These are phyloP conservation scores for Micractinium conductrix DNA, from an alignment of 139 green algal genomes.

Conservation along the genomic window DNA sequence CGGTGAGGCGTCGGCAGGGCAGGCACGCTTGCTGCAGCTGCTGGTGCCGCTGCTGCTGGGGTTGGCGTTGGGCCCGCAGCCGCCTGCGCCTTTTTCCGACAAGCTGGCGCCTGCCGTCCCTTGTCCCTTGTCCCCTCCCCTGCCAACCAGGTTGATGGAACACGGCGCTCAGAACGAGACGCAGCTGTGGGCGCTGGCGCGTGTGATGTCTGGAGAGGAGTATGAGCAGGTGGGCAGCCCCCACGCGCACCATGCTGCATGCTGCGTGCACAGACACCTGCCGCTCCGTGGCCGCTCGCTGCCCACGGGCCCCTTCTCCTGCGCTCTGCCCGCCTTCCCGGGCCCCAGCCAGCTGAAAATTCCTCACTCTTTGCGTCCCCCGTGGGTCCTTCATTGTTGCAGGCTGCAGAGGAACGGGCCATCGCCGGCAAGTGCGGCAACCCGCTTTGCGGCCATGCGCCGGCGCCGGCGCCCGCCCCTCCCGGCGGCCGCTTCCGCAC, in stretches of 20 bases:
- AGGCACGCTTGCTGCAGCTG: too few relatives aligned
- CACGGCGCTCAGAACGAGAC: not conserved
- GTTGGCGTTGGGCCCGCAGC: too few relatives aligned
- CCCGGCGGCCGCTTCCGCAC: not conserved
- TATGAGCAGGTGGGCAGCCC: slow-evolving; percentile 25
- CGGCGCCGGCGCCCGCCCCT: not conserved
- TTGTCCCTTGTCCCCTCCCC: too few relatives aligned
- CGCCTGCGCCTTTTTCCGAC: not conserved
- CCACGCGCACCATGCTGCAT: too few relatives aligned
- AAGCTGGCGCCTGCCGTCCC: not conserved
- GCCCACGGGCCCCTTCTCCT: too few relatives aligned
- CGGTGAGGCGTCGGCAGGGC: too few relatives aligned
- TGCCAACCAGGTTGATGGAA: slow-evolving; percentile 47
- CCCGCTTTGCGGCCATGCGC: slow-evolving; percentile 24
- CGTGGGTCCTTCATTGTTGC: too few relatives aligned
- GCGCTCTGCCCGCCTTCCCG: not conserved
- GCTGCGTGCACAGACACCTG: not conserved
- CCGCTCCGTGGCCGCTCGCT: too few relatives aligned
- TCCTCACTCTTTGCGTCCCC: not conserved
- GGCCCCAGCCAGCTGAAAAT: not conserved
- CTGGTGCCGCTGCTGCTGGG: too few relatives aligned
- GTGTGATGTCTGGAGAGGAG: slow-evolving; percentile 44
- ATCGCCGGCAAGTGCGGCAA: slow-evolving; percentile 38
- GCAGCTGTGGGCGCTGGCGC: slow-evolving; percentile 40
- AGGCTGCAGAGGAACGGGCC: slow-evolving; percentile 37